Evolutionary conservation across 441 rosid species (phyloP).

Genomic region (Jatropha multifida): DNA sequence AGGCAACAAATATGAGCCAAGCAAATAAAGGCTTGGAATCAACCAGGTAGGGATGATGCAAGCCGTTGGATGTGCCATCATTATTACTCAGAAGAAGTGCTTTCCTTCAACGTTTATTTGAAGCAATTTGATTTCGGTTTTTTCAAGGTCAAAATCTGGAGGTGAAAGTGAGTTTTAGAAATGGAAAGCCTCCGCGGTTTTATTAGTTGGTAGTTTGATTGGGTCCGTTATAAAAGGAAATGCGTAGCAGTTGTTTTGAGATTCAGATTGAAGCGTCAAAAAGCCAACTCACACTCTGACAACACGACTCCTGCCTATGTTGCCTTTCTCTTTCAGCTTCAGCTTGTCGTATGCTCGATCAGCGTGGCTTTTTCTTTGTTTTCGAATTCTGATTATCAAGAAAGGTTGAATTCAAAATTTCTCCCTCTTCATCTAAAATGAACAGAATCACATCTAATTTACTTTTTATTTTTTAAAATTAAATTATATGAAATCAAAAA

Average conservation of each 20-base stretch:
- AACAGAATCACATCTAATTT: too few species aligned
- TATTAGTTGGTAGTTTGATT: neutral
- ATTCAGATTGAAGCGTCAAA: neutral
- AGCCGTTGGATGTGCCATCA: conserved; percentile 19
- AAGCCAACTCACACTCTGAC: conserved; percentile 6
- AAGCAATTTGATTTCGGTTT: neutral
- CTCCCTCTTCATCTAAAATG: too few species aligned
- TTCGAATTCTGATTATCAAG: neutral
- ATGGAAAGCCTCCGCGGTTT: neutral
- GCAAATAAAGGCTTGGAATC: conserved; percentile 12
- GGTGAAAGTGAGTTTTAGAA: neutral
- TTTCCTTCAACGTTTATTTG: neutral
- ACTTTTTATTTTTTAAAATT: too few species aligned
- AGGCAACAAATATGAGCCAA: neutral
- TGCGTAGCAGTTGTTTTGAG: neutral
- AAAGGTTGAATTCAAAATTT: too few species aligned
- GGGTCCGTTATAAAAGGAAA: neutral
- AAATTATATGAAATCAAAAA: too few species aligned
- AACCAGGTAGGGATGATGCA: conserved; percentile 16
- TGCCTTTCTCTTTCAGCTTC: neutral
- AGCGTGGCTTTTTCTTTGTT: neutral
- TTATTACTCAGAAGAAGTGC: neutral
- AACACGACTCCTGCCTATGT: neutral
- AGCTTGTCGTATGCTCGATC: neutral
- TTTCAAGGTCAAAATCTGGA: neutral